These are phyloP conservation scores for Dipteronia sinensis DNA, from an alignment of 345 rosid species.

Conservation along the genomic window DNA sequence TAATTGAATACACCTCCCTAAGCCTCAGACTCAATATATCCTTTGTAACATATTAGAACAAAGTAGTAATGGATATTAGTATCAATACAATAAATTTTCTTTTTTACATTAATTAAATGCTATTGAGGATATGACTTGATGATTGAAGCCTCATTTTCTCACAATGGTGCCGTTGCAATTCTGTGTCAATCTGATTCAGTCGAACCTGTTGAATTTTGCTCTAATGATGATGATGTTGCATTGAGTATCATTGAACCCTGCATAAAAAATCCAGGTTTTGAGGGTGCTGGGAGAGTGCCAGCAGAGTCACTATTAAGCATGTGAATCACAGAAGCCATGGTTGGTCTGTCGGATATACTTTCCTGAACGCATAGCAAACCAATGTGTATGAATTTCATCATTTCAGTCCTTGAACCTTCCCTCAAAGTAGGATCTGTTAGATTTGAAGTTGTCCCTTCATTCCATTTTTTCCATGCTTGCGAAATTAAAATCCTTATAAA, in stretches of 20 bases:
- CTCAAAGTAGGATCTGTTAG: slow-evolving; percentile 24
- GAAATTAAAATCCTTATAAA: not conserved
- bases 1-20: no score
- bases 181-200: not conserved
- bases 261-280: slow-evolving; percentile 27
- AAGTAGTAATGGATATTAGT: not conserved
- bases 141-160: slow-evolving; percentile 28
- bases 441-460: slow-evolving; percentile 24
- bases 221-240: slow-evolving; percentile 3
- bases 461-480: slow-evolving; percentile 52
- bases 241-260: slow-evolving; percentile 1
- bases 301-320: slow-evolving; percentile 37
- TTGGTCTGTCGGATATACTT: slow-evolving; percentile 29
- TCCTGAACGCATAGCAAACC: slow-evolving; percentile 42
- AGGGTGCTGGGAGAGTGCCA: slow-evolving; percentile 28
- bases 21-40: no score
- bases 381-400: slow-evolving; percentile 19
- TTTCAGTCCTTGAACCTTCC: not conserved
- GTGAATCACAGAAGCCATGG: slow-evolving; percentile 33
- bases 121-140: slow-evolving; percentile 22
- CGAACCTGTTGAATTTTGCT: not conserved
- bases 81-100: no score
- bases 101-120: not conserved
- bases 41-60: not conserved
- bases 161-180: not conserved